A percentile compares a stretch with the other conserved stretches of the same genome.
phyloP scores from a whole-genome alignment of 345 rosid genomes.

The Leavenworthia alabamica region DNA sequence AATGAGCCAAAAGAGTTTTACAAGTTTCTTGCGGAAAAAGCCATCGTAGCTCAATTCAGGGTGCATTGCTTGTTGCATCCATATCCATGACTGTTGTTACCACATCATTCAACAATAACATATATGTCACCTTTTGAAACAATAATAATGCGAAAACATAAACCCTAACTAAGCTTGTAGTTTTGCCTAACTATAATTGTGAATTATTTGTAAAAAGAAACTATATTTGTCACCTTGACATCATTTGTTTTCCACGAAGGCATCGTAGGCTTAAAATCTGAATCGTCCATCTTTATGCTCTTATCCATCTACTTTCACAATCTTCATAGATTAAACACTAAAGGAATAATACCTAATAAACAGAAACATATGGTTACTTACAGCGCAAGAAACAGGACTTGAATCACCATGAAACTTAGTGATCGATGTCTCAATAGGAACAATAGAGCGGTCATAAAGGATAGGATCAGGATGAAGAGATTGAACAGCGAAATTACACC shows the following conservation, averaged over 20 bases:
- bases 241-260: constrained; percentile 88
- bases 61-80: constrained; percentile 99
- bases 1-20: constrained; percentile 17
- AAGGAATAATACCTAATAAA: neutral
- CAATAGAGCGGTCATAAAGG: constrained; percentile 38
- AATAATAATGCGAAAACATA: neutral
- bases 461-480: constrained; percentile 53
- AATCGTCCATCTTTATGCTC: constrained; percentile 50
- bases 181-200: neutral
- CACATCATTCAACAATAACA: constrained; percentile 10
- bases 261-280: constrained; percentile 56
- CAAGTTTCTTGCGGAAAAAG: constrained; percentile 79
- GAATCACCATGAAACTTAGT: constrained; percentile 38
- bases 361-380: constrained; percentile 28
- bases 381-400: constrained; percentile 40
- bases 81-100: constrained; percentile 95
- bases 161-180: neutral
- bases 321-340: neutral
- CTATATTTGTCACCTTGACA: constrained; percentile 50
- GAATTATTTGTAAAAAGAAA: neutral
- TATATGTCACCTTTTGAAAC: neutral
- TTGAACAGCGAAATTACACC: constrained; percentile 90
- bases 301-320: constrained; percentile 42
- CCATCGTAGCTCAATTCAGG: constrained; percentile 81
- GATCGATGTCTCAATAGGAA: constrained; percentile 39